phyloP scores from a whole-genome alignment of 1,139 yeast species.

The Wickerhamiella pararugosa region DNA sequence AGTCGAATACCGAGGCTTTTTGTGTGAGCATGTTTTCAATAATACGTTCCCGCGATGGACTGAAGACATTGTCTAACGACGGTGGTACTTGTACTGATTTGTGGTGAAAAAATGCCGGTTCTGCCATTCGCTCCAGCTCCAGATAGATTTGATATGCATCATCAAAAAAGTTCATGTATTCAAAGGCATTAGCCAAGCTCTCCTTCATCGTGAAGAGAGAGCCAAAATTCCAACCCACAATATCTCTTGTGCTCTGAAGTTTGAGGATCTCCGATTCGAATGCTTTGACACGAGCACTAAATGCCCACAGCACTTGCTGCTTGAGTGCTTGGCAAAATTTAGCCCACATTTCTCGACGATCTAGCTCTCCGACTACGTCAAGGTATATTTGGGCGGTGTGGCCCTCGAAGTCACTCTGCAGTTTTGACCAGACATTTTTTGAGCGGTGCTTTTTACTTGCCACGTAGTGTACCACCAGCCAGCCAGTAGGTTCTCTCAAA shows the following conservation, averaged over 20 bases:
- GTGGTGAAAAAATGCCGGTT: constrained; percentile 9
- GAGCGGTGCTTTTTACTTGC: constrained; percentile 36
- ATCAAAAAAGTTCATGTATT: constrained; percentile 39
- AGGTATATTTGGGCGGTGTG: constrained; percentile 25
- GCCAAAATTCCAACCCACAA: constrained; percentile 32
- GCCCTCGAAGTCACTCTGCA: constrained; percentile 49
- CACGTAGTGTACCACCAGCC: constrained; percentile 46
- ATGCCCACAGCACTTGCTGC: constrained; percentile 39
- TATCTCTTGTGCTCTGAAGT: constrained; percentile 22
- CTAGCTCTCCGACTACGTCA: constrained; percentile 23
- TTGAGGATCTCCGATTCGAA: constrained; percentile 28
- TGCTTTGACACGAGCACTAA: constrained; percentile 34
- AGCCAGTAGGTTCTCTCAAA: constrained; percentile 38
- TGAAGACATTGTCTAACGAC: constrained; percentile 2
- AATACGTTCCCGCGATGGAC: constrained; percentile 16
- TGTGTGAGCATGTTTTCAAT: constrained; percentile 25
- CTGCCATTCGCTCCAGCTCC: constrained; percentile 25
- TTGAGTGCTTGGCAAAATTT: constrained; percentile 35
- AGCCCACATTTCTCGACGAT: constrained; percentile 26
- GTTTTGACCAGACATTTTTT: constrained; percentile 47
- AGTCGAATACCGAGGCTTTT: constrained; percentile 28
- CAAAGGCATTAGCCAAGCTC: constrained; percentile 32
- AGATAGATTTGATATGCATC: constrained; percentile 41
- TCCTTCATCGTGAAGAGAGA: constrained; percentile 32
- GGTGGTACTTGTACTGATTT: background rate